Evolutionary conservation across 2,329 filamentous ascomycete species (phyloP).

Genomic region (Aspergillus aculeatus): DNA sequence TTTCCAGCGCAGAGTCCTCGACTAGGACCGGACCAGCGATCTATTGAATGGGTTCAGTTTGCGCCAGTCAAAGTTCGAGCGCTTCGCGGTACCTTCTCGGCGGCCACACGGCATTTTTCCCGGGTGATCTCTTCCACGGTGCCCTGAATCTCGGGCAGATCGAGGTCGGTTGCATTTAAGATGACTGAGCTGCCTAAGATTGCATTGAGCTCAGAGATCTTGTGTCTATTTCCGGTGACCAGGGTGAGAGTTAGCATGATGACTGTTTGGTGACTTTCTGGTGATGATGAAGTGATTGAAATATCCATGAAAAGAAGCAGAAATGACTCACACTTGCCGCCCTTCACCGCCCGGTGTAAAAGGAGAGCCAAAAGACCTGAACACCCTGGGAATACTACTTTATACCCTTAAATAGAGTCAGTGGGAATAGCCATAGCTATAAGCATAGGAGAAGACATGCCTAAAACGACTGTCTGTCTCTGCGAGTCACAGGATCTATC

Average conservation of each 20-base stretch:
- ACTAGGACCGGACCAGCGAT: conserved; percentile 77
- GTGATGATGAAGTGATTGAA: too few relatives aligned
- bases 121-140: conserved; percentile 78
- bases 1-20: conserved; percentile 86
- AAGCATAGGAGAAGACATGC: too few relatives aligned
- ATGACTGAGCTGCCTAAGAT: conserved; percentile 69
- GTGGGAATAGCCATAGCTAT: too few relatives aligned
- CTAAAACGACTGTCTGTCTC: too few relatives aligned
- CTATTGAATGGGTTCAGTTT: conserved; percentile 42
- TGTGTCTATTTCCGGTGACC: conserved; percentile 88
- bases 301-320: too few relatives aligned
- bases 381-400: too few relatives aligned
- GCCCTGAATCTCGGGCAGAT: conserved; percentile 81
- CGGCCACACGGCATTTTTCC: conserved; percentile 77
- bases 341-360: too few relatives aligned
- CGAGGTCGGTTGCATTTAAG: conserved; percentile 66
- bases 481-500: too few relatives aligned
- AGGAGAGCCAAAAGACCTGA: too few relatives aligned
- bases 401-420: too few relatives aligned
- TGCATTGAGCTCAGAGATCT: conserved; percentile 77
- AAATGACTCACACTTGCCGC: too few relatives aligned
- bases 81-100: conserved; percentile 39
- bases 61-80: not conserved
- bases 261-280: not conserved
- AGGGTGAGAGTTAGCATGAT: conserved; percentile 47